Evolutionary conservation across 768 basidiomycete genomes (phyloP), one percentile per base, ranked within the genome.

Genomic region (Imleria badia): DNA sequence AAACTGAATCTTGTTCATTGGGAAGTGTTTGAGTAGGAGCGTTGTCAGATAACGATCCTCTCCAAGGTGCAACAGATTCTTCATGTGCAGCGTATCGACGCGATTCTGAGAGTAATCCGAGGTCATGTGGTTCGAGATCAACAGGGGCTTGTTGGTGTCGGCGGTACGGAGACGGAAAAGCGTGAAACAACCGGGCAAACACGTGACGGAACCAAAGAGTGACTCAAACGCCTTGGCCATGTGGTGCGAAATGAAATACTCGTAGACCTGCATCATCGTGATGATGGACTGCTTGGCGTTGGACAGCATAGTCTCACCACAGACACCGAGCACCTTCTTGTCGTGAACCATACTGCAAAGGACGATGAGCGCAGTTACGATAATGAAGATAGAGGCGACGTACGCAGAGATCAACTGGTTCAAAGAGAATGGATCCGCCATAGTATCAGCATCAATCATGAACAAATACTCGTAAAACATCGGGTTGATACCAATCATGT

Each of bases 1-100:
- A 66, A 98, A 98, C 66, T 94, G 94, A 5, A 94, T 97, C 81
- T 96, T 98, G 81, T 85, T 87, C 47, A 81, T 76, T 13, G 94
- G 86, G 85, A 98, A 99, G 71, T 97, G 91, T 75, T 96, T 98
- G 63, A 99, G 81, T 26, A 99, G 81, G 6, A 98, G 79, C 1
- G 96, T 99, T 2, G 97, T 98, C 53, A 99, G 76, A 67, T 98
- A 99, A 63, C 97, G 94, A 87, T 99, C 97, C 79, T 99, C 97
- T 74, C 97, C 96, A 13, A 98, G 88, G 63, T 96, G 94, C 45
- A 98, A 78, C 51, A 99, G 77, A 65, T 99, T 99, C 83, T 99
- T 99, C 89, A 95, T 96, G 72, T 98, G 97, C 31, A 99, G 72
- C 0, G 97, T 99, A 66, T 98, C 94, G 62, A 98, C 94, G 17